Conservation (phyloP, 805 yeast species). For the Candida vaughaniae region DNA sequence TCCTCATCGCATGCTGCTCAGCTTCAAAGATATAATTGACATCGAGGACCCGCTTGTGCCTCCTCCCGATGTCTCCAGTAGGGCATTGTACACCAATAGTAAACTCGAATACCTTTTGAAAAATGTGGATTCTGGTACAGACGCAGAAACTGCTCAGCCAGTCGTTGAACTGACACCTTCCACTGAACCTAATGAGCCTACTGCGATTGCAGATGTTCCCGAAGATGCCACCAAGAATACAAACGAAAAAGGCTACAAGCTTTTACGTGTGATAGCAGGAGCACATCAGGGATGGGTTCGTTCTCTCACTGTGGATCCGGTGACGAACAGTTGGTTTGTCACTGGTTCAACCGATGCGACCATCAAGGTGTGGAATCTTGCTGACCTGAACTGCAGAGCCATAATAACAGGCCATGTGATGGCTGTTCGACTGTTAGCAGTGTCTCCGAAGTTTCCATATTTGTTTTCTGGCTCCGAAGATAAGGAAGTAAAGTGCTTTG, state of each 20-base stretch:
- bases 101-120: conserved; percentile 24
- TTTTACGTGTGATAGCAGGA: conserved; percentile 62
- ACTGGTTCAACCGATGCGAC: conserved; percentile 90
- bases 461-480: conserved; percentile 92
- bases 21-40: conserved; percentile 10
- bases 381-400: conserved; percentile 62
- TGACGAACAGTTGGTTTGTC: conserved; percentile 82
- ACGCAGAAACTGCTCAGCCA: not conserved
- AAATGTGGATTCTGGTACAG: not conserved
- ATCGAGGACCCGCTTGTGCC: conserved; percentile 18
- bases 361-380: conserved; percentile 89
- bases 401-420: conserved; percentile 89
- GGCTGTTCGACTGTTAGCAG: conserved; percentile 76
- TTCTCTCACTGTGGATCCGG: conserved; percentile 75
- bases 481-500: conserved; percentile 93
- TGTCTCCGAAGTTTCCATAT: conserved; percentile 80
- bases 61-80: conserved; percentile 30
- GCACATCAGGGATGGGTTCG: conserved; percentile 96
- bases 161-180: not conserved
- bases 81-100: conserved; percentile 28
- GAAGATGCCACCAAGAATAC: not conserved
- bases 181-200: not conserved
- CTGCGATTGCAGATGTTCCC: not conserved
- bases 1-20: conserved; percentile 3
- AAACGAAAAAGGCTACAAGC: conserved; percentile 1